These are phyloP conservation scores for Oryza brachyantha DNA, from an alignment of 176 grass and related monocot species.

Conservation along the genomic window DNA sequence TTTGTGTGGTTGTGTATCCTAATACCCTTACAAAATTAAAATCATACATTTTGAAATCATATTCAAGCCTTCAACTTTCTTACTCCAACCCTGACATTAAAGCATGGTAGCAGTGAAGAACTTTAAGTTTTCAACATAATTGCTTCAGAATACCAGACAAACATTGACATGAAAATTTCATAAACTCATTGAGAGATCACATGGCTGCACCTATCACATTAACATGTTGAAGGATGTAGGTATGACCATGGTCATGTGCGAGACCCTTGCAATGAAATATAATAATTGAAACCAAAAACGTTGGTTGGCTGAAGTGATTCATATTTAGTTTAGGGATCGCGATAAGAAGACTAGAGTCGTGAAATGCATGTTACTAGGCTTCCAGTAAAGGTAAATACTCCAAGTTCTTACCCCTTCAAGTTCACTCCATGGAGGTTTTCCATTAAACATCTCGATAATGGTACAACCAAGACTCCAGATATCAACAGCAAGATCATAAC, in stretches of 20 bases:
- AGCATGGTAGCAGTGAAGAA: background rate
- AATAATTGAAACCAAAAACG: constrained; percentile 1
- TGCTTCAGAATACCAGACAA: background rate
- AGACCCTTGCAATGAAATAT: background rate
- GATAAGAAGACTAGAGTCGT: constrained; percentile 17
- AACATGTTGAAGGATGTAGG: background rate
- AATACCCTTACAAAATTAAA: constrained; percentile 7
- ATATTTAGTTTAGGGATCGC: background rate
- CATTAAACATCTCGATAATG: constrained; percentile 91
- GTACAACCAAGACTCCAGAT: constrained; percentile 99
- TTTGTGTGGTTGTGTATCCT: background rate
- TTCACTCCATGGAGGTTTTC: constrained; percentile 93
- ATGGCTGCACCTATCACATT: background rate
- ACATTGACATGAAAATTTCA: constrained; percentile 22
- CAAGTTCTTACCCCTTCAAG: constrained; percentile 84
- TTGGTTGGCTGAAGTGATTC: constrained; percentile 15
- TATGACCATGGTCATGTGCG: background rate
- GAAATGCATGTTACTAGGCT: constrained; percentile 30
- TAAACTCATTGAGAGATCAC: constrained; percentile 8
- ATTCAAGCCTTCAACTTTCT: background rate
- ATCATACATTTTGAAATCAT: constrained; percentile 8
- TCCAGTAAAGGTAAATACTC: constrained; percentile 23
- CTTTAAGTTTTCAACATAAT: constrained; percentile 8
- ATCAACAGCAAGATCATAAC: constrained; percentile 88
- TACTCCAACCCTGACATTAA: background rate